Base-by-base conservation (phyloP, 2,329 filamentous ascomycete species). In the Epichloe gansuensis region DNA sequence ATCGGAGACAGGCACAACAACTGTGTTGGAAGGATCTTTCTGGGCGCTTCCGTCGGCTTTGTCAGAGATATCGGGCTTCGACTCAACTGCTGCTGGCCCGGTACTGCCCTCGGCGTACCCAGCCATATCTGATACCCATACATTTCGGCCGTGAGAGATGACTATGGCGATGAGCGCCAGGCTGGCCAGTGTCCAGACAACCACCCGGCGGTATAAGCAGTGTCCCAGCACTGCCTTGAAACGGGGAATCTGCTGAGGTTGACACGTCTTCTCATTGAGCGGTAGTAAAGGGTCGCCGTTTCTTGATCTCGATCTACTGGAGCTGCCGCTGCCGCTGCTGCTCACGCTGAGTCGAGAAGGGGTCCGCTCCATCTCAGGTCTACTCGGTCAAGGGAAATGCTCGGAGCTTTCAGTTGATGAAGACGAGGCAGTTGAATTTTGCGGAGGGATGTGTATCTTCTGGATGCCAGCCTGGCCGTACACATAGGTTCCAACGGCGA, bases 141-240 rank as follows among this genome's bases (percentile, higher is more conserved):
- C 59, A 48, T 65, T 56, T 43, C 61, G 57, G 11, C 62, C 55
- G 17, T 65, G 70, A 55, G 72, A 70, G 5, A 77, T 58, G 2
- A 69, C 59, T 39, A 76, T 44, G 4, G 66, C 67, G 9, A 75
- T 59, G 21, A 80, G 60, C 38, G 68, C 55, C 47, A 73, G 62
- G 48, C 71, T 60, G 13, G 69, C 63, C n/a, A 73, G 55, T 5
- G 67, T 67, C 76, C 77, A 80, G 61, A 77, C 64, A 44, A 79
- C 63, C 21, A 80, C 68, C 52, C 77, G 69, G 42, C 75, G 71
- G 59, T 78, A 78, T 38, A 78, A 66, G 58, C 72, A 77, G 59
- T 77, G 72, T 13, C 75, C 67, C n/a, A 80, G 61, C 12, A 80
- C 57, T 6, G 72, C 65, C 55, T 70, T 71, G 23, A 76, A 61